phyloP scores from a whole-genome alignment of 163 green algal genomes.

The Chlorella variabilis region DNA sequence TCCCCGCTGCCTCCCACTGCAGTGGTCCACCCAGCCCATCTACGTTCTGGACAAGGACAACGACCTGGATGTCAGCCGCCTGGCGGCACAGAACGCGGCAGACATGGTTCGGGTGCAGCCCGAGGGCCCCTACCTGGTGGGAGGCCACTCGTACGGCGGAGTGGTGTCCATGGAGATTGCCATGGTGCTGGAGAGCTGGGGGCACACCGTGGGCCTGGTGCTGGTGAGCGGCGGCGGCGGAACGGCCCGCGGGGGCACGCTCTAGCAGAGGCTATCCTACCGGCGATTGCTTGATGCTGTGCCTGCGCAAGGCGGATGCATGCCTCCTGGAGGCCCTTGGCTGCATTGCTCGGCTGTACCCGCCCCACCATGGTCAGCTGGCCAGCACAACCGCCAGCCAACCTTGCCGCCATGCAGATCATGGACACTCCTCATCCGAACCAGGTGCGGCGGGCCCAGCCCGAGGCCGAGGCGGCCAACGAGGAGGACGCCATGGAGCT shows the following conservation, averaged over 20 bases:
- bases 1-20: too few species aligned
- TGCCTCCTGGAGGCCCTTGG: too few species aligned
- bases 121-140: conserved; percentile 86
- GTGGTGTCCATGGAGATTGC: conserved; percentile 84
- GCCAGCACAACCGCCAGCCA: too few species aligned
- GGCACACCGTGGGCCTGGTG: conserved; percentile 82
- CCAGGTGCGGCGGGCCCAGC: conserved; percentile 76
- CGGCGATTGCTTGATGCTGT: too few species aligned
- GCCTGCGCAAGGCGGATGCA: too few species aligned
- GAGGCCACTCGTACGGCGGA: conserved; percentile 84
- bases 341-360: too few species aligned
- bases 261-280: too few species aligned
- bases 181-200: conserved; percentile 83
- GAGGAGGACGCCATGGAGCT: conserved; percentile 87
- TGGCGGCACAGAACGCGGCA: conserved; percentile 73
- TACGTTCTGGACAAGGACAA: conserved; percentile 95
- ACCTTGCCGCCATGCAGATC: too few species aligned
- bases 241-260: too few species aligned
- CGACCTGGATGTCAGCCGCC: conserved; percentile 79
- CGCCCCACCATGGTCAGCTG: too few species aligned
- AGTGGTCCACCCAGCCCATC: conserved; percentile 88
- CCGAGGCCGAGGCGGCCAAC: conserved; percentile 57
- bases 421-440: conserved; percentile 86
- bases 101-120: conserved; percentile 86
- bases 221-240: conserved; percentile 63